Evolutionary conservation across 2,329 filamentous ascomycete genomes (phyloP).

Genomic region (Bipolaris gigantea): DNA sequence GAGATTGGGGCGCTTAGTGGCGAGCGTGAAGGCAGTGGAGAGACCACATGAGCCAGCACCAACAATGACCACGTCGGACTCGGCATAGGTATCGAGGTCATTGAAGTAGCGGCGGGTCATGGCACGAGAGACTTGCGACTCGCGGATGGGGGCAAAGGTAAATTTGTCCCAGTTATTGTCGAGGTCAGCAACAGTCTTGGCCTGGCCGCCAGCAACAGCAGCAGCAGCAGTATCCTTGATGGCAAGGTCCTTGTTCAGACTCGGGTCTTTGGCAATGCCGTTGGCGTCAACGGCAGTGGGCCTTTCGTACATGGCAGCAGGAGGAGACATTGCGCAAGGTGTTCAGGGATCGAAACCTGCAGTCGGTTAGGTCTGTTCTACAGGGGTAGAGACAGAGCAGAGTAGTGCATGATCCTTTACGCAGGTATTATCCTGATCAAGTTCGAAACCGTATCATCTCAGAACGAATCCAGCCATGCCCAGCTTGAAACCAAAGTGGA

Average conservation of each 20-base stretch:
- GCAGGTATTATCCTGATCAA: conserved; percentile 99
- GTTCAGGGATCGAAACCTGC: conserved; percentile 39
- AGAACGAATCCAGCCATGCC: conserved; percentile 53
- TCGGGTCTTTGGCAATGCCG: conserved; percentile 22
- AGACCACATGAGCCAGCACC: conserved; percentile 88
- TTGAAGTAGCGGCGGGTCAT: conserved; percentile 93
- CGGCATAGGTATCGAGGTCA: conserved; percentile 85
- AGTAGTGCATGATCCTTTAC: conserved; percentile 93
- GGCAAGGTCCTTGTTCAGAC: conserved; percentile 47
- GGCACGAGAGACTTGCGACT: conserved; percentile 87
- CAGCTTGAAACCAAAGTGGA: neutral
- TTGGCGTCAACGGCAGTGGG: conserved; percentile 31
- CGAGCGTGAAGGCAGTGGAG: conserved; percentile 81
- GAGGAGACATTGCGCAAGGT: conserved; percentile 68
- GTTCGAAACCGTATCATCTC: conserved; percentile 92
- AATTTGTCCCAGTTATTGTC: conserved; percentile 80
- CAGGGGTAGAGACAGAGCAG: conserved; percentile 51
- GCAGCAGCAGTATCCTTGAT: conserved; percentile 53
- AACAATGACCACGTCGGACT: conserved; percentile 91
- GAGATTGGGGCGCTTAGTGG: conserved; percentile 80
- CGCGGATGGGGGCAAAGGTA: conserved; percentile 82
- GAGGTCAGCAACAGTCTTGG: conserved; percentile 64
- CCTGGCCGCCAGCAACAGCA: conserved; percentile 49
- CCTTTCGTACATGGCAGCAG: conserved; percentile 64
- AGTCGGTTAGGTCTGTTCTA: conserved; percentile 35